Base-by-base conservation (phyloP, 306 rosid genomes). In the Fragaria vesca region DNA sequence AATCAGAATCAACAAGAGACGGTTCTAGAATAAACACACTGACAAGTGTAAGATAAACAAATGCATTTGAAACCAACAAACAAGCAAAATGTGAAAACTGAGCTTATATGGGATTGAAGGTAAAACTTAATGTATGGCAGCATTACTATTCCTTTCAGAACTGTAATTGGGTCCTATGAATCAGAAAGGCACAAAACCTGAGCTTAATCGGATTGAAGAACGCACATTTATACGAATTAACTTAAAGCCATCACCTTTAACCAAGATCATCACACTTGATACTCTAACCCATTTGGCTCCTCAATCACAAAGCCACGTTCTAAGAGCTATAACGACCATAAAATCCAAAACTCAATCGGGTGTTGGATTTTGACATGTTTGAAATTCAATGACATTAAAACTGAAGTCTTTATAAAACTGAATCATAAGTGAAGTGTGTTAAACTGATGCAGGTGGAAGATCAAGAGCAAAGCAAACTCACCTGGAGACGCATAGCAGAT, bases 181-280 rank as follows among this genome's bases (percentile, higher is more conserved):
- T 89, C 93, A 91, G 89, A 34, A 69, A 89, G 86, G 90, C 89
- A 89, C 86, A 32, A 45, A 46, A 65, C 48, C n/a, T 40, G 18
- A 85, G 90, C 89, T 89, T 72, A 84, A 91, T 85, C 90, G 91
- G 91, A 90, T 90, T 90, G 51, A 88, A 83, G 93, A 85, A 88
- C 89, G 93, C 91, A n/a, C 26, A 57, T n/a, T 57, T n/a, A 18
- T 8, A 61, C 28, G 18, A 11, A 61, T 16, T 7, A 34, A 32
- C 69, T 16, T 32, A 65, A 65, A 65, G 68, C 42, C 20, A 63
- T 30, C 38, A 61, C 40, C 69, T 63, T 26, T 32, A 63, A 63
- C 69, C 20, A 32, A 30, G 30, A 28, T 21, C 66, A 60, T 60
- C 66, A 28, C 32, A 61, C 18, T 60, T 21, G 15, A 9, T 58